Percentiles rank a stretch among this genome's conserved stretches.
phyloP scores from a whole-genome alignment of 1,139 yeast species.

The Ogataea hybrid region DNA sequence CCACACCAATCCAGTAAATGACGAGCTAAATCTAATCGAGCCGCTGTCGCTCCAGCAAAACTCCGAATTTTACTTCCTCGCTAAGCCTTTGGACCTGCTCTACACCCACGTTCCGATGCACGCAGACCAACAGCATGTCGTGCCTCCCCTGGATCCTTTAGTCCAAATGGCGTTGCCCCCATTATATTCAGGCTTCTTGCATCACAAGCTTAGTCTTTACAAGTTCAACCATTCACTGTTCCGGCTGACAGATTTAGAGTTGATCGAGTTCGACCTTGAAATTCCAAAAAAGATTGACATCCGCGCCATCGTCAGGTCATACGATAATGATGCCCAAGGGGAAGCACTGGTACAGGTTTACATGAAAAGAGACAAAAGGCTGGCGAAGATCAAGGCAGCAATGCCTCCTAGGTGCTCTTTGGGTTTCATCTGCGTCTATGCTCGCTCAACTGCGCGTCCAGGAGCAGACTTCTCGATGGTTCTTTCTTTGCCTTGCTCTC shows the following conservation, averaged over 20 bases:
- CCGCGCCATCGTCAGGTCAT: slow-evolving; percentile 52
- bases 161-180: slow-evolving; percentile 82
- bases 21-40: slow-evolving; percentile 15
- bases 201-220: slow-evolving; percentile 53
- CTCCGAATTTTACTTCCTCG: slow-evolving; percentile 62
- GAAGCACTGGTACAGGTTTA: slow-evolving; percentile 72
- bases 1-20: slow-evolving; percentile 43
- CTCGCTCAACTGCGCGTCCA: too few species aligned
- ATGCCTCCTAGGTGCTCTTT: too few species aligned
- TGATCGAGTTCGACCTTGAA: slow-evolving; percentile 72
- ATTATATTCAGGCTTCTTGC: slow-evolving; percentile 76
- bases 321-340: slow-evolving; percentile 33
- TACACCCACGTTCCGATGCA: slow-evolving; percentile 86
- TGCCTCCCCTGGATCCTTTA: slow-evolving; percentile 78
- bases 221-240: slow-evolving; percentile 79
- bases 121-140: slow-evolving; percentile 76
- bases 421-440: too few species aligned
- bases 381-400: too few species aligned
- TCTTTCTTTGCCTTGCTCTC: too few species aligned
- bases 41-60: slow-evolving; percentile 27
- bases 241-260: slow-evolving; percentile 68
- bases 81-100: slow-evolving; percentile 70
- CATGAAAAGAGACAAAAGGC: slow-evolving; percentile 68
- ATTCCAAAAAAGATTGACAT: slow-evolving; percentile 71
- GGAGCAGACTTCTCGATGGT: too few species aligned